These are phyloP conservation scores for Orbilia quercus DNA, from an alignment of 2,329 filamentous ascomycete genomes.

Conservation along the genomic window DNA sequence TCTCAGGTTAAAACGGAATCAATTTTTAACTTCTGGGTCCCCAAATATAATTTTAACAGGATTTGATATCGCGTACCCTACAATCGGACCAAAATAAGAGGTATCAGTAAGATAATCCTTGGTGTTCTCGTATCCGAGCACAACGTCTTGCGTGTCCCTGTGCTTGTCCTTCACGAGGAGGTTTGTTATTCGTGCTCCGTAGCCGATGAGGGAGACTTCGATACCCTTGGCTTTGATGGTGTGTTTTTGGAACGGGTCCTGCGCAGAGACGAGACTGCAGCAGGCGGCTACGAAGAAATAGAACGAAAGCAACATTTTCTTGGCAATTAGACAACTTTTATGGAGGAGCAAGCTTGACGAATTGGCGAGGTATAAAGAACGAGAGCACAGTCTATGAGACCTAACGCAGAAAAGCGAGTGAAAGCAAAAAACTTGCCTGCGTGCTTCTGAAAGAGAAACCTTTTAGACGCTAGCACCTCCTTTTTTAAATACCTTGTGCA, in stretches of 20 bases:
- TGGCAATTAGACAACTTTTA: background rate
- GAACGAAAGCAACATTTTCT: conserved; percentile 26
- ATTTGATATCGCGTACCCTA: conserved; percentile 53
- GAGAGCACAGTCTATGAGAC: too few species aligned
- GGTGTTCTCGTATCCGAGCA: conserved; percentile 81
- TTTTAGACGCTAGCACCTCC: too few species aligned
- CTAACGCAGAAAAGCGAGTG: too few species aligned
- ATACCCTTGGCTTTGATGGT: conserved; percentile 39
- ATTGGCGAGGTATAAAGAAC: too few species aligned
- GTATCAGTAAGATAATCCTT: conserved; percentile 73
- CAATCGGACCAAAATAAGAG: conserved; percentile 34
- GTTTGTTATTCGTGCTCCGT: conserved; percentile 78
- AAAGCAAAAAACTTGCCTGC: too few species aligned
- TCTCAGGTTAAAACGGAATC: conserved; percentile 6
- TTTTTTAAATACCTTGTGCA: too few species aligned
- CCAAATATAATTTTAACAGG: conserved; percentile 4
- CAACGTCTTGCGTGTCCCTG: conserved; percentile 76
- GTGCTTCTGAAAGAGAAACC: too few species aligned
- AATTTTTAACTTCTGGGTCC: conserved; percentile 9
- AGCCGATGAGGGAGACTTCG: conserved; percentile 71
- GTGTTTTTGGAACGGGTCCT: conserved; percentile 34
- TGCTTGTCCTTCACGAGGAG: conserved; percentile 76
- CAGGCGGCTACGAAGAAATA: conserved; percentile 4
- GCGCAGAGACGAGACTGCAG: conserved; percentile 27
- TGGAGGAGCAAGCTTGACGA: too few species aligned